Evolutionary conservation across 2,329 filamentous ascomycete genomes (phyloP).

Genomic region (Xylaria sp.): DNA sequence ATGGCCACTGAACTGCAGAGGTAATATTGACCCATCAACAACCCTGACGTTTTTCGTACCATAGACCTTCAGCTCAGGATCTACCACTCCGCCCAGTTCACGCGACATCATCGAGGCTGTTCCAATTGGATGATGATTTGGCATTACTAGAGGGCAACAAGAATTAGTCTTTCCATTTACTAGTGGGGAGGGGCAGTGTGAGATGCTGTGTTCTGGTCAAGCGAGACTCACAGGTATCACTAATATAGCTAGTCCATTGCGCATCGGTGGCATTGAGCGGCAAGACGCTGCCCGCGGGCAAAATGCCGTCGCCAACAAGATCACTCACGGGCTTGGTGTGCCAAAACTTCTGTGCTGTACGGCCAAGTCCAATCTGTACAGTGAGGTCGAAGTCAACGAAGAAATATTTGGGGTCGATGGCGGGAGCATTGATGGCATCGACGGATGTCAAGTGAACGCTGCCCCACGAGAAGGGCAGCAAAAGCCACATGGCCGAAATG

Average conservation of each 20-base stretch:
- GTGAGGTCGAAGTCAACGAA: conserved; percentile 52
- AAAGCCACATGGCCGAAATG: conserved; percentile 52
- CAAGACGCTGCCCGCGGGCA: conserved; percentile 41
- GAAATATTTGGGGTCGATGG: conserved; percentile 52
- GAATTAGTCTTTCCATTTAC: conserved; percentile 2
- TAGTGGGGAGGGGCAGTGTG: not conserved
- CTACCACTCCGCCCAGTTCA: conserved; percentile 61
- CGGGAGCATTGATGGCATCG: conserved; percentile 50
- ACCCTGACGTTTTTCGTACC: conserved; percentile 61
- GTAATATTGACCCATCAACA: conserved; percentile 60
- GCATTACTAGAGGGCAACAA: conserved; percentile 34
- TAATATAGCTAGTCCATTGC: conserved; percentile 45
- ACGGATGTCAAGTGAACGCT: conserved; percentile 54
- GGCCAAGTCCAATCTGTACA: conserved; percentile 45
- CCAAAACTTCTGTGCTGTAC: conserved; percentile 49
- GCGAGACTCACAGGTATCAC: conserved; percentile 25
- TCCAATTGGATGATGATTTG: conserved; percentile 58
- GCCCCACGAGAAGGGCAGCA: conserved; percentile 54
- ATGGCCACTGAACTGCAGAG: conserved; percentile 60
- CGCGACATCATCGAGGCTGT: conserved; percentile 63
- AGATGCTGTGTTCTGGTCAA: not conserved
- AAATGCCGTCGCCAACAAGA: conserved; percentile 36
- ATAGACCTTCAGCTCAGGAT: conserved; percentile 59
- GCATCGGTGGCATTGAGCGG: conserved; percentile 47
- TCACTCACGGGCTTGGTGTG: conserved; percentile 43